These are phyloP conservation scores for Dorcoceras hygrometricum DNA, from an alignment of 257 asterid species.

Conservation along the genomic window DNA sequence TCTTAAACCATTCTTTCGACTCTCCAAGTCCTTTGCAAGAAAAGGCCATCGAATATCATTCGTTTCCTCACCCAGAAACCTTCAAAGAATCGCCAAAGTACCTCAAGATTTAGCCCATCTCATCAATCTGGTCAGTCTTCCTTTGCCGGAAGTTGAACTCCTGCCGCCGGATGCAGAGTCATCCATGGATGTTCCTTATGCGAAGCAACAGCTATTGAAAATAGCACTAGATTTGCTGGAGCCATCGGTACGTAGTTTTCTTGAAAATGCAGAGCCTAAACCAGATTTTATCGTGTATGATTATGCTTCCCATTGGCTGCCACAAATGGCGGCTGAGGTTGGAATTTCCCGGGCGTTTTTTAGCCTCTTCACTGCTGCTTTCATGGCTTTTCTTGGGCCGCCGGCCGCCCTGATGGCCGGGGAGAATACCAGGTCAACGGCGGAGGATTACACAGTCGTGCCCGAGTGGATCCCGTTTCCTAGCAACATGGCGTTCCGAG, in stretches of 20 bases:
- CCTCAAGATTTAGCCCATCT: constrained; percentile 47
- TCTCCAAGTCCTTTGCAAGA: constrained; percentile 57
- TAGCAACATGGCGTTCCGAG: constrained; percentile 42
- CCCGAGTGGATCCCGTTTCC: constrained; percentile 75
- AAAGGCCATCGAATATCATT: constrained; percentile 69
- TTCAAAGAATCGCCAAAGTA: constrained; percentile 44
- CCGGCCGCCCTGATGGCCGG: constrained; percentile 40
- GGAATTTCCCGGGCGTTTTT: constrained; percentile 48
- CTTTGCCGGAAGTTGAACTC: constrained; percentile 47
- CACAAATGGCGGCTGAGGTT: constrained; percentile 37
- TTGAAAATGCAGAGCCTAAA: constrained; percentile 44
- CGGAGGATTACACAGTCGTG: constrained; percentile 54
- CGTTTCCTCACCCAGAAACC: constrained; percentile 79
- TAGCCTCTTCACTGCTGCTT: constrained; percentile 74
- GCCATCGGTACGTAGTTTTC: constrained; percentile 45
- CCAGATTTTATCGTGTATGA: constrained; percentile 83
- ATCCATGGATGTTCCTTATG: constrained; percentile 78
- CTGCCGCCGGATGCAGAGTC: constrained; percentile 68
- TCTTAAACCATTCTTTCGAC: constrained; percentile 59
- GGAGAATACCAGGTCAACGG: constrained; percentile 31
- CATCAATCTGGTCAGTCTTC: constrained; percentile 42
- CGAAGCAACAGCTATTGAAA: constrained; percentile 62
- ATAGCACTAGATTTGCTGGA: constrained; percentile 67
- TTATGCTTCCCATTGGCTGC: constrained; percentile 83
- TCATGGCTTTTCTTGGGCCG: constrained; percentile 65